Base-by-base conservation (phyloP, 768 basidiomycete species). In the Leucocoprinus leucothites region DNA sequence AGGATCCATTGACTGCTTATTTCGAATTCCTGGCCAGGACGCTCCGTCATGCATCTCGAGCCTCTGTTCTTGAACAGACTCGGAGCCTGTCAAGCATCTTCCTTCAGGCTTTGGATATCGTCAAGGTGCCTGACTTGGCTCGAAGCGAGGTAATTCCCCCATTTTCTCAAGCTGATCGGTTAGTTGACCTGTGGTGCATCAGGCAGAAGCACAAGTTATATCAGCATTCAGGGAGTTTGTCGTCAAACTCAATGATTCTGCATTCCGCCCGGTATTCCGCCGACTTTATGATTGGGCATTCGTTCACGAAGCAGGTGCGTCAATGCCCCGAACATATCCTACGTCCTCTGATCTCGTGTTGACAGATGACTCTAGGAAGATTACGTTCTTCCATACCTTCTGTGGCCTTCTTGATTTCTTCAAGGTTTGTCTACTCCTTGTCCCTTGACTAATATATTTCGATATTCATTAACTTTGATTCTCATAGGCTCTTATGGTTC, bases 251-350 rank as follows among this genome's bases (percentile, higher is more conserved):
- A 97, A 95, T 64, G 97, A 98, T 62, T 82, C 84, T 0, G 80
- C 87, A 0, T 98, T 99, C 84, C 82, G 85, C 58, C 94, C 96
- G 0, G 73, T 98, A 14, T 96, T 98, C 81, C 85, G 94, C 52
- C 85, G 86, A 51, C 69, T 95, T 55, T 94, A 91, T 63, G 97
- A 99, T 66, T 99, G 97, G 97, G 94, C 94, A 0, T 94, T 94
- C 63, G 80, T 78, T 1, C 74, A 75, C 55, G 79, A 78, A 25
- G 63, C 65, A 22, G 69, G 84, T 85, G 63, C 28, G 76, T 68
- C 7, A 16, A 16, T 9, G 47, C 3, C 42, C 19, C 18, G 55
- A 9, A 35, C 22, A 9, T 21, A 9, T 16, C 25, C 5, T 7
- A 9, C 21, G 34, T 40, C n/a, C 9, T 16, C 34, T n/a, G 45